Evolutionary conservation across 1,284 basidiomycete species (phyloP).

Genomic region (Coniferiporia weirii): DNA sequence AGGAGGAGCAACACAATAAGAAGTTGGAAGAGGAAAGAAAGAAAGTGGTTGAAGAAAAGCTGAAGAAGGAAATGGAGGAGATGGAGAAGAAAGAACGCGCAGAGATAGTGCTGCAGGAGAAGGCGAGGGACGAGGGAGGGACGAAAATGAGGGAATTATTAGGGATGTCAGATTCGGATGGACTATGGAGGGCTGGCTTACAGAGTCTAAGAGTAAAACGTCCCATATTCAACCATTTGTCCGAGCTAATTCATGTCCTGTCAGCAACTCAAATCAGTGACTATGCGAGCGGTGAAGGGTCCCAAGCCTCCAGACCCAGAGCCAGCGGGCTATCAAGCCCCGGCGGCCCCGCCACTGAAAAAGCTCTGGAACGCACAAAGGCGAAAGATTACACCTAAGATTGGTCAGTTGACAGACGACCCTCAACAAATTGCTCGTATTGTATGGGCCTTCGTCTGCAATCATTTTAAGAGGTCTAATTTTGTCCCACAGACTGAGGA

Average conservation of each 20-base stretch:
- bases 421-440: conserved; percentile 63
- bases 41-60: conserved; percentile 37
- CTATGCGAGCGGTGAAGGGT: conserved; percentile 72
- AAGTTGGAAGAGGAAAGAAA: conserved; percentile 34
- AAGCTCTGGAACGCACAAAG: conserved; percentile 60
- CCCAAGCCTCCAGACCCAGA: conserved; percentile 35
- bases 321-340: conserved; percentile 12
- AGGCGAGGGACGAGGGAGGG: conserved; percentile 29
- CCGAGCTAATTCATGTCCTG: conserved; percentile 1
- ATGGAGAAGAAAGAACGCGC: conserved; percentile 34
- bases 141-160: conserved; percentile 31
- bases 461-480: conserved; percentile 6
- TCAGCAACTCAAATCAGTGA: conserved; percentile 66
- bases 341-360: conserved; percentile 32
- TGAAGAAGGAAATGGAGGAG: conserved; percentile 37
- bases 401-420: conserved; percentile 90
- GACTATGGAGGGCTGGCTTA: conserved; percentile 68
- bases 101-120: conserved; percentile 27
- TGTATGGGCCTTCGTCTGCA: conserved; percentile 32
- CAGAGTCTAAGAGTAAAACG: conserved; percentile 50
- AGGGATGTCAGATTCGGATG: conserved; percentile 48
- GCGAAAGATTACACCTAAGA: conserved; percentile 83
- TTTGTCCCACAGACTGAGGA: conserved; percentile 48
- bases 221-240: conserved; percentile 1
- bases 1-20: conserved; percentile 39